phyloP scores from a whole-genome alignment of 257 asterid genomes.

The Galeopsis tetrahit region DNA sequence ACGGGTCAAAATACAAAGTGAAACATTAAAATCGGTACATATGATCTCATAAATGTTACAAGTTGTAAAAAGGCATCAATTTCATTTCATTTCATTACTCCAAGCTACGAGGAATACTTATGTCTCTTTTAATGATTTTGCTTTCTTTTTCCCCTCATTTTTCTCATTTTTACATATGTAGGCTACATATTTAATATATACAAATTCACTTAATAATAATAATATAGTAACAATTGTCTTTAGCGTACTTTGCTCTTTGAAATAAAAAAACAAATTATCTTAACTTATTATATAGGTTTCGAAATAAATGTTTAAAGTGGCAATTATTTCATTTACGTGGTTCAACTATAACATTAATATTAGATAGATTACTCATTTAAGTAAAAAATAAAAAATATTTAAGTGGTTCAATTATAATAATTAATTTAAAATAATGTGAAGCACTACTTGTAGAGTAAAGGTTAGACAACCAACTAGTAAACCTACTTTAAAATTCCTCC shows the following conservation, averaged over 20 bases:
- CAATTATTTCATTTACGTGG: not conserved
- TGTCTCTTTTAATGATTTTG: not conserved
- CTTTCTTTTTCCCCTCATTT: no score
- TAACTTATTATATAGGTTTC: not conserved
- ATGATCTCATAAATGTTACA: no score
- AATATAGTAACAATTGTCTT: no score
- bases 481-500: slow-evolving; percentile 19
- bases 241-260: no score
- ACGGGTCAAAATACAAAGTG: no score
- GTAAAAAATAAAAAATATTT: not conserved
- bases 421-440: not conserved
- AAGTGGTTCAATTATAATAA: not conserved
- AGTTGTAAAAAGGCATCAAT: not conserved
- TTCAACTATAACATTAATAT: not conserved
- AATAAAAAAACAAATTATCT: not conserved
- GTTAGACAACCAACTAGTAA: slow-evolving; percentile 29
- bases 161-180: not conserved
- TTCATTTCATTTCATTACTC: not conserved
- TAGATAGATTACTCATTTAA: slow-evolving; percentile 1
- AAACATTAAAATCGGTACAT: no score
- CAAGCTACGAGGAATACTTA: not conserved
- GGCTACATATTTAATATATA: not conserved
- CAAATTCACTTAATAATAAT: no score
- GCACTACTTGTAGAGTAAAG: not conserved
- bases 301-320: not conserved